These are phyloP conservation scores for Lasiodiplodia sp. DNA, from an alignment of 2,329 filamentous ascomycete genomes.

Conservation along the genomic window DNA sequence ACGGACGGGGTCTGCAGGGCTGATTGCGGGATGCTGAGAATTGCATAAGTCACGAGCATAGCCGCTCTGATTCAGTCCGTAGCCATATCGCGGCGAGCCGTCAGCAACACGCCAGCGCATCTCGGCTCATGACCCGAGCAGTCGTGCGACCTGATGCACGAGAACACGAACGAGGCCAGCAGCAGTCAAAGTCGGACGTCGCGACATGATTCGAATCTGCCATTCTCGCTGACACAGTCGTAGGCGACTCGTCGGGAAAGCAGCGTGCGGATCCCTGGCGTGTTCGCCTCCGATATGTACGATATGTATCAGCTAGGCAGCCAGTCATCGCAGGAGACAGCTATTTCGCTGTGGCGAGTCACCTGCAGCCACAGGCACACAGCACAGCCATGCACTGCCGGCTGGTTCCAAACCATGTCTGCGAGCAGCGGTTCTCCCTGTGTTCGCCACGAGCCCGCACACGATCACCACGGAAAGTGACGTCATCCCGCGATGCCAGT, in stretches of 20 bases:
- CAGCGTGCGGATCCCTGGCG: background rate
- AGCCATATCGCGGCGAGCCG: background rate
- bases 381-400: background rate
- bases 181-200: background rate
- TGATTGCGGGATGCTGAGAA: too few relatives aligned
- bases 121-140: background rate
- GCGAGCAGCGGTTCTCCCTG: background rate
- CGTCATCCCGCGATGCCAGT: slow-evolving; percentile 9
- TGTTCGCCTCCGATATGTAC: background rate
- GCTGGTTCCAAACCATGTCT: background rate
- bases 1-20: too few relatives aligned
- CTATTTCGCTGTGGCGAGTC: background rate
- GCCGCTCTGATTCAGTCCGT: background rate
- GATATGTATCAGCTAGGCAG: background rate
- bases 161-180: slow-evolving; percentile 9
- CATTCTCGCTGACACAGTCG: background rate
- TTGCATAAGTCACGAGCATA: background rate
- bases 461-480: slow-evolving; percentile 13
- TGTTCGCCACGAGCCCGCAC: background rate
- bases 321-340: background rate
- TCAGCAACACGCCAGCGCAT: too few relatives aligned
- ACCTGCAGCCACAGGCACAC: background rate
- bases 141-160: background rate
- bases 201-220: slow-evolving; percentile 14
- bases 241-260: background rate